Evolutionary conservation across 1,284 basidiomycete genomes (phyloP).

Genomic region (Flammula alnicola): DNA sequence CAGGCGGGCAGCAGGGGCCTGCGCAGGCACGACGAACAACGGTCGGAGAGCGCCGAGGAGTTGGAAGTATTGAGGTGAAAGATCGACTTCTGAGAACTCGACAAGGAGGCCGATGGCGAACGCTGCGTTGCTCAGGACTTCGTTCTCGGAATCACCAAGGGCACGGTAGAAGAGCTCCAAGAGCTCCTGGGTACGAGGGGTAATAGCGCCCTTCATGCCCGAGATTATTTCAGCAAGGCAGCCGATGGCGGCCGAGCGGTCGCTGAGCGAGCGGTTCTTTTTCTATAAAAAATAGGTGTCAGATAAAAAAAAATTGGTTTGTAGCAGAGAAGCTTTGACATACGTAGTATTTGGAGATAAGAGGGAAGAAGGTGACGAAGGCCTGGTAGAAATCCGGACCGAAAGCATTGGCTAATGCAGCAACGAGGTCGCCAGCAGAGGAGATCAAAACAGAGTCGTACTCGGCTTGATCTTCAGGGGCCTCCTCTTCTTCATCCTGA

Average conservation of each 20-base stretch:
- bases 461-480: slow-evolving; percentile 88
- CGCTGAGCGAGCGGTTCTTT: slow-evolving; percentile 85
- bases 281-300: slow-evolving; percentile 50
- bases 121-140: slow-evolving; percentile 96
- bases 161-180: slow-evolving; percentile 86
- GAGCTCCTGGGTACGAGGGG: slow-evolving; percentile 85
- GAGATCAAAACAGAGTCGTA: slow-evolving; percentile 97
- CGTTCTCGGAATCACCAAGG: slow-evolving; percentile 84
- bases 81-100: slow-evolving; percentile 85
- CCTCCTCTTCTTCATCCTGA: slow-evolving; percentile 85
- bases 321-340: slow-evolving; percentile 38
- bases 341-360: slow-evolving; percentile 93
- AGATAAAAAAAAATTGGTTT: slow-evolving; percentile 17
- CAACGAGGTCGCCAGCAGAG: slow-evolving; percentile 93
- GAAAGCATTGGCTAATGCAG: slow-evolving; percentile 86
- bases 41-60: slow-evolving; percentile 84
- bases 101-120: slow-evolving; percentile 94
- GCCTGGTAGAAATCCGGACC: slow-evolving; percentile 87
- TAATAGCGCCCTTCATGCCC: slow-evolving; percentile 88
- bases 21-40: slow-evolving; percentile 75
- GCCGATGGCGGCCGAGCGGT: slow-evolving; percentile 93
- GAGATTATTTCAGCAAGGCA: slow-evolving; percentile 95
- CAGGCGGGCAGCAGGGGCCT: slow-evolving; percentile 64
- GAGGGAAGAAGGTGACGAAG: slow-evolving; percentile 87
- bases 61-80: slow-evolving; percentile 83